phyloP scores from a whole-genome alignment of 176 grass and related monocot species.

The Avena atlantica region DNA sequence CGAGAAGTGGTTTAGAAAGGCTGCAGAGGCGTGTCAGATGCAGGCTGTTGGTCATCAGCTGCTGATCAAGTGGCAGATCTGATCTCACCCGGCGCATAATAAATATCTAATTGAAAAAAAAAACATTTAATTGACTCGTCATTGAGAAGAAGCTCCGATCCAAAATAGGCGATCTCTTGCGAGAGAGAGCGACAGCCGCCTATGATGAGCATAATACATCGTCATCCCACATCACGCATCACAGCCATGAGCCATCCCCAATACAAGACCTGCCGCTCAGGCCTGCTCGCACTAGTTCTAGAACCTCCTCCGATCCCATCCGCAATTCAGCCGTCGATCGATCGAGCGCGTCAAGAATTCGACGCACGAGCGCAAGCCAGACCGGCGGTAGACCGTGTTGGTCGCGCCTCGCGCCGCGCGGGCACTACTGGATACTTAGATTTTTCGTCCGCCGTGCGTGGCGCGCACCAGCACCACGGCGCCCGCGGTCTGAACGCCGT shows the following conservation, averaged over 20 bases:
- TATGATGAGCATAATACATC: background rate
- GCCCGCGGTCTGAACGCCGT: conserved; percentile 37
- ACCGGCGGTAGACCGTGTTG: background rate
- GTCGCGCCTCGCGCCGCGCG: too few relatives aligned
- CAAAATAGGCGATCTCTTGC: background rate
- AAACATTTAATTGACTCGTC: too few relatives aligned
- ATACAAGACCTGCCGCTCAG: background rate
- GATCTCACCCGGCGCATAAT: background rate
- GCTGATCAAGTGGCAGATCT: background rate
- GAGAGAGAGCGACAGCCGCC: background rate
- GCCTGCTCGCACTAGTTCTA: background rate
- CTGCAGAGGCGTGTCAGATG: background rate
- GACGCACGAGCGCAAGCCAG: background rate
- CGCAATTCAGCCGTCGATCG: background rate
- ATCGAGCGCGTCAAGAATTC: background rate
- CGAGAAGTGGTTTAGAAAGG: background rate
- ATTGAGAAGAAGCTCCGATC: too few relatives aligned
- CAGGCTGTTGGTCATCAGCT: background rate
- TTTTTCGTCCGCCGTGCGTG: background rate
- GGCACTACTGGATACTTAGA: background rate
- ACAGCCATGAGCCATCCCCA: background rate
- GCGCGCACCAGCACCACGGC: background rate
- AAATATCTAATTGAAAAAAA: background rate
- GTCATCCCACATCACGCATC: background rate
- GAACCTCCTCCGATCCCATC: background rate